phyloP scores from a whole-genome alignment of 768 basidiomycete species.

The Panellus pusillus region DNA sequence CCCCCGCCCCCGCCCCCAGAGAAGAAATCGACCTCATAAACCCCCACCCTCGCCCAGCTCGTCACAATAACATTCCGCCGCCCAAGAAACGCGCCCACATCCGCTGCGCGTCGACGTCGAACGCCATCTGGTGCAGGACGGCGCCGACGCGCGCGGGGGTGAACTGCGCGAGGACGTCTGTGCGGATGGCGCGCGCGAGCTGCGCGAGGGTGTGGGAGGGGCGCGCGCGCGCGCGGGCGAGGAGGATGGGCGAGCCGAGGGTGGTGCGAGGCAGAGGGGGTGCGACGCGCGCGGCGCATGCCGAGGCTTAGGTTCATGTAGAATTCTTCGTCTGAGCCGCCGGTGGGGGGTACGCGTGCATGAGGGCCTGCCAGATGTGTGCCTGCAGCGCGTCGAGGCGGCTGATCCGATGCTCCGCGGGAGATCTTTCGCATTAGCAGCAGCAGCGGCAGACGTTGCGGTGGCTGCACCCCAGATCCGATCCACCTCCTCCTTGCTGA shows the following conservation, averaged over 20 bases:
- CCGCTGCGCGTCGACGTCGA: constrained; percentile 30
- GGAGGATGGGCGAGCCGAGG: constrained; percentile 35
- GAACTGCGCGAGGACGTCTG: constrained; percentile 24
- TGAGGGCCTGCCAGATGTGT: constrained; percentile 35
- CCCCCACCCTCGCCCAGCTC: constrained; percentile 33
- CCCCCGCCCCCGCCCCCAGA: no score
- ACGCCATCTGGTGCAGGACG: constrained; percentile 35
- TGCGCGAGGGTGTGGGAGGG: constrained; percentile 12
- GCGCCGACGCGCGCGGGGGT: constrained; percentile 27
- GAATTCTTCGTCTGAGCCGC: constrained; percentile 21
- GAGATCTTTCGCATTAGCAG: no score
- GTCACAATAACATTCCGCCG: constrained; percentile 32
- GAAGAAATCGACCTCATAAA: constrained; percentile 34
- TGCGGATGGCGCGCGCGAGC: constrained; percentile 30
- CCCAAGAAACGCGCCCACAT: constrained; percentile 37
- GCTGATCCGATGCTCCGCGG: constrained; percentile 24
- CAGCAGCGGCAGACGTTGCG: no score
- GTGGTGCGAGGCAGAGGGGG: constrained; percentile 27
- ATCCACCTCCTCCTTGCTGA: constrained; percentile 27
- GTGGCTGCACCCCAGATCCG: constrained; percentile 33
- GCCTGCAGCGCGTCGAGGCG: constrained; percentile 38
- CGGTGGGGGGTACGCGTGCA: constrained; percentile 29
- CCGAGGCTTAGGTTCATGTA: constrained; percentile 30
- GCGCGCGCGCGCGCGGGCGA: constrained; percentile 27
- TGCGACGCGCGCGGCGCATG: constrained; percentile 24